These are phyloP conservation scores for Podospora pseudocomata DNA, from an alignment of 495 filamentous ascomycete species.

Conservation along the genomic window DNA sequence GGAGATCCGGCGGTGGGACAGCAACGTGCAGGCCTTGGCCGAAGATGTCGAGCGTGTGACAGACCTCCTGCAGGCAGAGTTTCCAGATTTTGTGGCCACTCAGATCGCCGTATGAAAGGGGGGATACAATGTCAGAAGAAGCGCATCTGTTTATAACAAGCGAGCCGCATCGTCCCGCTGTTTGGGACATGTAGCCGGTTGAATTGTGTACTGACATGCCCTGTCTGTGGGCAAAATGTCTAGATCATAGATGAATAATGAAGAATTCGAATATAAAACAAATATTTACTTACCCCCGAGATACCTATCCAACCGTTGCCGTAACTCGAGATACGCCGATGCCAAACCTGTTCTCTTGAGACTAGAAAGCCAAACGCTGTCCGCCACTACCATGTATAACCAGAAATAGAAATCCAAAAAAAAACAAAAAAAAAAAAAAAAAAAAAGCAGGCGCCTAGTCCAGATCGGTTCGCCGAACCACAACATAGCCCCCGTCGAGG, in stretches of 20 bases:
- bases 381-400: neutral
- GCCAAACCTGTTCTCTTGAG: slow-evolving; percentile 11
- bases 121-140: neutral
- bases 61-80: slow-evolving; percentile 64
- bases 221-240: neutral
- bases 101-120: slow-evolving; percentile 21
- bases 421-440: neutral
- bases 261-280: slow-evolving; percentile 1
- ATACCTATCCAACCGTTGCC: neutral
- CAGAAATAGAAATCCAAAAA: neutral
- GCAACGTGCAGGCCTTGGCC: slow-evolving; percentile 75
- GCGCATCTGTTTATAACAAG: too few species aligned
- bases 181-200: neutral
- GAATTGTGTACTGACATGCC: neutral
- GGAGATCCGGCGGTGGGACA: slow-evolving; percentile 83
- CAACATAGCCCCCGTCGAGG: slow-evolving; percentile 45
- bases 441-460: slow-evolving; percentile 25
- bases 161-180: neutral
- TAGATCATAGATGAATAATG: slow-evolving; percentile 16
- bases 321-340: neutral
- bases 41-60: slow-evolving; percentile 88
- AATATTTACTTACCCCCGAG: neutral
- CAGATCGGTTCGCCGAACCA: slow-evolving; percentile 43
- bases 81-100: slow-evolving; percentile 50
- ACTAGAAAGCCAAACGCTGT: neutral